Conservation (phyloP, 1,284 basidiomycete genomes). For the Cryptococcus wingfieldii region DNA sequence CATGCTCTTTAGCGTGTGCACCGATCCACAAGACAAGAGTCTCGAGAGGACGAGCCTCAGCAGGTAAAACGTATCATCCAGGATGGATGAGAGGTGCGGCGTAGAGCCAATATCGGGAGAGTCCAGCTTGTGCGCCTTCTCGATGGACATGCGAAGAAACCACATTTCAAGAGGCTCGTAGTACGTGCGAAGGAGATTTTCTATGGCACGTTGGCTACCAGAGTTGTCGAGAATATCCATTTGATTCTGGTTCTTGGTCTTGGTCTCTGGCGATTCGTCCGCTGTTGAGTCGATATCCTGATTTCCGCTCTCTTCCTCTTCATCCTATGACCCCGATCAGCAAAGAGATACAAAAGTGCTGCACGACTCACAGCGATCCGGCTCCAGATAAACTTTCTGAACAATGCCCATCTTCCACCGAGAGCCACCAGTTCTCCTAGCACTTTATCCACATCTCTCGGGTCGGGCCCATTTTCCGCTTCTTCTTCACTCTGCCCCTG, state of each 20-base stretch:
- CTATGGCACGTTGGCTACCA: conserved; percentile 58
- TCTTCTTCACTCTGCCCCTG: conserved; percentile 54
- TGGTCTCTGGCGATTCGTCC: conserved; percentile 17
- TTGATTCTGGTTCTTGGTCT: conserved; percentile 44
- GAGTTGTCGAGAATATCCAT: conserved; percentile 48
- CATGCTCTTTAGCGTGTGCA: conserved; percentile 58
- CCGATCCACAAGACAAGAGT: conserved; percentile 67
- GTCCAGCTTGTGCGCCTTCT: conserved; percentile 67
- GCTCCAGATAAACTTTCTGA: conserved; percentile 78
- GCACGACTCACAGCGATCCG: conserved; percentile 56
- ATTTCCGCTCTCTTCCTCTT: conserved; percentile 19
- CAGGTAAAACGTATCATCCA: conserved; percentile 92
- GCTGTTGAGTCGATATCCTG: conserved; percentile 16
- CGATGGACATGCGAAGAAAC: conserved; percentile 82
- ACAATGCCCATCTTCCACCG: conserved; percentile 85
- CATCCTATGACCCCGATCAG: neutral
- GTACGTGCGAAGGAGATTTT: conserved; percentile 65
- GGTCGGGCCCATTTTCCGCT: conserved; percentile 61
- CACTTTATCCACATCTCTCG: conserved; percentile 82
- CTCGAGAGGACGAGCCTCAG: conserved; percentile 75
- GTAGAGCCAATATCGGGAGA: conserved; percentile 58
- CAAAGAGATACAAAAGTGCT: neutral
- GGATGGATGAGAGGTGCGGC: conserved; percentile 61
- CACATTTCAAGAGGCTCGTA: conserved; percentile 88
- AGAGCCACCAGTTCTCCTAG: conserved; percentile 83